phyloP scores from a whole-genome alignment of 208 protist genomes.

The Trypanosoma boissoni region DNA sequence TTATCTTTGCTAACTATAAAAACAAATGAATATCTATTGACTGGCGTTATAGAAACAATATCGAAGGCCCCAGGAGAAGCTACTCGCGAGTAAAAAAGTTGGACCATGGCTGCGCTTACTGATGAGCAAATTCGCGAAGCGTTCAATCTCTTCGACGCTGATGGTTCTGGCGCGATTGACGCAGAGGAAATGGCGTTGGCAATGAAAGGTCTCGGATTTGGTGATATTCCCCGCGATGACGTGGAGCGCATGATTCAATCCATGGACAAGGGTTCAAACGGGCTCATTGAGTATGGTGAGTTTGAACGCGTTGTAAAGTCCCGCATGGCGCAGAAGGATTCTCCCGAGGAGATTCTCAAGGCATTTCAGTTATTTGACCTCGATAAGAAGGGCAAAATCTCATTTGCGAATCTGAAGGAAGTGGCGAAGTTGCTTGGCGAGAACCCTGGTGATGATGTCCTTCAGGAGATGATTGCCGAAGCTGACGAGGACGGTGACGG shows the following conservation, averaged over 20 bases:
- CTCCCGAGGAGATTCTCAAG: constrained; percentile 93
- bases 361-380: constrained; percentile 97
- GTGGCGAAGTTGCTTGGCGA: constrained; percentile 95
- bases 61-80: no score
- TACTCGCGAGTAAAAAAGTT: not conserved
- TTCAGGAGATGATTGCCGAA: constrained; percentile 97
- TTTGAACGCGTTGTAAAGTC: constrained; percentile 91
- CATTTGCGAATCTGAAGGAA: constrained; percentile 96
- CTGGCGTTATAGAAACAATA: no score
- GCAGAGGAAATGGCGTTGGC: constrained; percentile 94
- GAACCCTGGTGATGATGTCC: constrained; percentile 95
- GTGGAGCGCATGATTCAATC: constrained; percentile 89
- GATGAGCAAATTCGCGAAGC: constrained; percentile 95
- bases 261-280: constrained; percentile 86
- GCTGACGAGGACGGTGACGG: constrained; percentile 96
- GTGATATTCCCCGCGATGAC: constrained; percentile 91
- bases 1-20: no score
- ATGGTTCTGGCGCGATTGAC: constrained; percentile 92
- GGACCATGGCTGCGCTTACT: constrained; percentile 82
- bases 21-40: no score
- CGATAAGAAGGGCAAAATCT: constrained; percentile 95
- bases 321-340: constrained; percentile 91
- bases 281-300: constrained; percentile 87
- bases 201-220: constrained; percentile 95
- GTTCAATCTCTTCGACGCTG: constrained; percentile 97